phyloP scores from a whole-genome alignment of 495 filamentous ascomycete genomes.

The Mytilinidion resinicola region DNA sequence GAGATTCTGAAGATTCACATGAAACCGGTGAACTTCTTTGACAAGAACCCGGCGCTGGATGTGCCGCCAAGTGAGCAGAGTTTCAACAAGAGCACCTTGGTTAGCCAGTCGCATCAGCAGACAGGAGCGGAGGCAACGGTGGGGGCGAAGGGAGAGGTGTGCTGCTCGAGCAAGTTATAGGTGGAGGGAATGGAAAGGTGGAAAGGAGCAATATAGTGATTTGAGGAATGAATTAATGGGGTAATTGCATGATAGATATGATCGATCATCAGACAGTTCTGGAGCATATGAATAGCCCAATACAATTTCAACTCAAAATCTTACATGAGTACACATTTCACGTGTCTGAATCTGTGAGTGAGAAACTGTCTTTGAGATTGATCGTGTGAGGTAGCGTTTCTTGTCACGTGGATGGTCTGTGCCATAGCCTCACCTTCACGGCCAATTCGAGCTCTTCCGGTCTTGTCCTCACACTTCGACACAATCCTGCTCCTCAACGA shows the following conservation, averaged over 20 bases:
- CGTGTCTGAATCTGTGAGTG: too few relatives aligned
- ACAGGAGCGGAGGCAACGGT: conserved; percentile 31
- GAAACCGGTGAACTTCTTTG: conserved; percentile 69
- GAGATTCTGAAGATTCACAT: conserved; percentile 56
- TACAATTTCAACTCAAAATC: too few relatives aligned
- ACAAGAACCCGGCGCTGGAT: conserved; percentile 66
- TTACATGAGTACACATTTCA: too few relatives aligned
- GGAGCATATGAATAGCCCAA: too few relatives aligned
- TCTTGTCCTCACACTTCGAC: too few relatives aligned
- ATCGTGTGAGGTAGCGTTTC: too few relatives aligned
- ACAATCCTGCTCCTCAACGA: too few relatives aligned
- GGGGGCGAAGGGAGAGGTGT: conserved; percentile 35
- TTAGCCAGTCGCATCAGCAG: conserved; percentile 38
- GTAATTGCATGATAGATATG: not conserved
- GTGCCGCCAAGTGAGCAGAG: conserved; percentile 56
- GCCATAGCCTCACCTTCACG: too few relatives aligned
- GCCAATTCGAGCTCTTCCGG: too few relatives aligned
- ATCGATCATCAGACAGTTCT: not conserved
- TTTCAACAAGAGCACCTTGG: conserved; percentile 44
- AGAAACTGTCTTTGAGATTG: too few relatives aligned
- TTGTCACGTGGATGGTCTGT: too few relatives aligned
- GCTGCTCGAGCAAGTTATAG: conserved; percentile 37
- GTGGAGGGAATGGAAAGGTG: not conserved
- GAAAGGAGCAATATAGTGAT: not conserved
- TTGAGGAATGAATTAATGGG: not conserved